These are phyloP conservation scores for Herpetospermum pedunculosum DNA, from an alignment of 306 rosid genomes.

Conservation along the genomic window DNA sequence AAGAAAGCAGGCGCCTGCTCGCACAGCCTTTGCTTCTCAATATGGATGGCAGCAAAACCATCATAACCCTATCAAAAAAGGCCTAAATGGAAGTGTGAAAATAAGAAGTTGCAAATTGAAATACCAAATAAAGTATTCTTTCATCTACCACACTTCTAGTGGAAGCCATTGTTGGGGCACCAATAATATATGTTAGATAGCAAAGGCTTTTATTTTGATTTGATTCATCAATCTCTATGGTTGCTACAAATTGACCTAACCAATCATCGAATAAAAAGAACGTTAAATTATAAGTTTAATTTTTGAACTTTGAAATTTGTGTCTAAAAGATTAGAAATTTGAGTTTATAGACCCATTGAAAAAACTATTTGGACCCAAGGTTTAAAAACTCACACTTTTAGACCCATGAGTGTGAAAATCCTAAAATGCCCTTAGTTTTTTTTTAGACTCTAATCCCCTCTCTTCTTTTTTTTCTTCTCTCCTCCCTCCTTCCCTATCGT, in stretches of 20 bases:
- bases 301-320: too few species aligned
- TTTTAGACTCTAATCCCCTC: too few species aligned
- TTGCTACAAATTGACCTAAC: neutral
- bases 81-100: neutral
- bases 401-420: too few species aligned
- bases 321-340: too few species aligned
- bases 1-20: neutral
- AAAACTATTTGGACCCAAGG: too few species aligned
- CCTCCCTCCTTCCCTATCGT: too few species aligned
- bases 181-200: neutral
- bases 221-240: neutral
- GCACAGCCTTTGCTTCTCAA: neutral
- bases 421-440: too few species aligned
- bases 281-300: too few species aligned
- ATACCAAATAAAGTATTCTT: neutral
- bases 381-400: too few species aligned
- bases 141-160: neutral
- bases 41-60: neutral
- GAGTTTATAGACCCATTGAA: too few species aligned
- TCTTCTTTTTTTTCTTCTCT: too few species aligned
- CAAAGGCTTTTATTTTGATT: neutral
- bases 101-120: neutral
- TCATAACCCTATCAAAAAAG: neutral
- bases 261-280: neutral
- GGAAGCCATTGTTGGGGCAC: slow-evolving; percentile 2